Percentiles rank a stretch among this genome's conserved stretches.
Conservation (phyloP, 2,329 filamentous ascomycete species). For the Pseudogymnoascus sp. region DNA sequence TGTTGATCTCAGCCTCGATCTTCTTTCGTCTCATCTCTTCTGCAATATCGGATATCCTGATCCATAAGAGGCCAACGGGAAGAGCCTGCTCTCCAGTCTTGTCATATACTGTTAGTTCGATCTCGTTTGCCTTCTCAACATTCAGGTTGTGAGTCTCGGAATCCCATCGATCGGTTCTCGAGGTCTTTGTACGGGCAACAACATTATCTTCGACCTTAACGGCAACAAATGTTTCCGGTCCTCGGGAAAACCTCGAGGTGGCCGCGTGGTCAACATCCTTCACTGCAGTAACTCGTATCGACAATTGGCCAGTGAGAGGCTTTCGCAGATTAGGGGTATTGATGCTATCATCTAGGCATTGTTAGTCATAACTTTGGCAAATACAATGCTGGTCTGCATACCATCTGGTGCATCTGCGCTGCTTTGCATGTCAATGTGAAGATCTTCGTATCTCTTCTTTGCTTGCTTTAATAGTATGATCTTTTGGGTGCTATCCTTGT, state of each 20-base stretch:
- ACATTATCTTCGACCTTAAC: slow-evolving; percentile 95
- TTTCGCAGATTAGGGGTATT: slow-evolving; percentile 93
- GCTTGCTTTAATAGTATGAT: slow-evolving; percentile 93
- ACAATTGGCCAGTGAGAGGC: slow-evolving; percentile 84
- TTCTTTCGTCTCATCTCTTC: slow-evolving; percentile 97
- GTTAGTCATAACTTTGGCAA: slow-evolving; percentile 14
- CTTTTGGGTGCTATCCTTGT: slow-evolving; percentile 95
- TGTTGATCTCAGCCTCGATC: slow-evolving; percentile 92
- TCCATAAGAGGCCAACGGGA: slow-evolving; percentile 92
- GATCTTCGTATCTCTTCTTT: slow-evolving; percentile 90
- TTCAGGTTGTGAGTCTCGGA: slow-evolving; percentile 86
- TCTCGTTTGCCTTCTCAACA: slow-evolving; percentile 97
- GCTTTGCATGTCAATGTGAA: slow-evolving; percentile 85
- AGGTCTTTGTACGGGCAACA: slow-evolving; percentile 77
- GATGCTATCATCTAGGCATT: slow-evolving; percentile 74
- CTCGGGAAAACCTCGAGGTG: slow-evolving; percentile 73
- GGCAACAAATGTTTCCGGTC: slow-evolving; percentile 89
- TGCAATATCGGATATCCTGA: slow-evolving; percentile 91
- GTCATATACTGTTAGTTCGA: slow-evolving; percentile 96
- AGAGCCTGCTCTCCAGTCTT: slow-evolving; percentile 84
- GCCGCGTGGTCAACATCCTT: slow-evolving; percentile 91
- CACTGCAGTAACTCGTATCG: slow-evolving; percentile 78
- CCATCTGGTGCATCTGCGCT: slow-evolving; percentile 69
- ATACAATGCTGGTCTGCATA: slow-evolving; percentile 36
- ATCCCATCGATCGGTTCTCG: slow-evolving; percentile 82